phyloP scores from a whole-genome alignment of 1,284 basidiomycete species.

The Exsudoporus floridanus region DNA sequence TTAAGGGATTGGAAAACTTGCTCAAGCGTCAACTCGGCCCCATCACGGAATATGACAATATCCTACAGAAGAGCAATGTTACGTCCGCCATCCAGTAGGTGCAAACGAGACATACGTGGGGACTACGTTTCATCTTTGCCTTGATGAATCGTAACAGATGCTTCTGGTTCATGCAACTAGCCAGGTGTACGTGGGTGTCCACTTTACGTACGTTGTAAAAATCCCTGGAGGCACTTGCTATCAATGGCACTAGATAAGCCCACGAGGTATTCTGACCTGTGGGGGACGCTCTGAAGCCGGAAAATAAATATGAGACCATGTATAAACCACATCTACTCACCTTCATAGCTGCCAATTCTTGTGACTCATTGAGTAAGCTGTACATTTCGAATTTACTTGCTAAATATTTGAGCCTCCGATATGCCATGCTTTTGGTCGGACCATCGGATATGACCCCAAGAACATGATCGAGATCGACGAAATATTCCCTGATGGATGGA shows the following conservation, averaged over 20 bases:
- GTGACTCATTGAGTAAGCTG: conserved; percentile 88
- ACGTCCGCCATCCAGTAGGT: neutral
- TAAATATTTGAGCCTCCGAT: conserved; percentile 89
- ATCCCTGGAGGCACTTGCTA: conserved; percentile 56
- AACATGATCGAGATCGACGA: conserved; percentile 92
- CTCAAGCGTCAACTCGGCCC: conserved; percentile 82
- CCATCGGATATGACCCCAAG: conserved; percentile 88
- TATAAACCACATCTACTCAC: conserved; percentile 37
- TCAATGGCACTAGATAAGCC: conserved; percentile 11
- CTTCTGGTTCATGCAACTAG: conserved; percentile 99
- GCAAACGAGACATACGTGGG: conserved; percentile 50
- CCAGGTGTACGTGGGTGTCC: conserved; percentile 98
- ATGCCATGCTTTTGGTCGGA: conserved; percentile 95
- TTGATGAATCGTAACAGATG: conserved; percentile 99
- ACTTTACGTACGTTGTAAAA: conserved; percentile 99
- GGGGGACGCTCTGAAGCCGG: conserved; percentile 52
- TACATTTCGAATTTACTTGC: conserved; percentile 97
- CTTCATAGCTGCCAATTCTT: conserved; percentile 97
- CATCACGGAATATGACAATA: conserved; percentile 94
- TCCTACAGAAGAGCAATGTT: conserved; percentile 55
- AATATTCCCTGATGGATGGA: conserved; percentile 91
- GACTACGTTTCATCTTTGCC: conserved; percentile 86
- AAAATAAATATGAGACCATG: conserved; percentile 15
- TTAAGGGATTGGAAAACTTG: conserved; percentile 96
- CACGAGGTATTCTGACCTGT: conserved; percentile 25